phyloP scores from a whole-genome alignment of 805 yeast genomes.

The Pichia scutulata region DNA sequence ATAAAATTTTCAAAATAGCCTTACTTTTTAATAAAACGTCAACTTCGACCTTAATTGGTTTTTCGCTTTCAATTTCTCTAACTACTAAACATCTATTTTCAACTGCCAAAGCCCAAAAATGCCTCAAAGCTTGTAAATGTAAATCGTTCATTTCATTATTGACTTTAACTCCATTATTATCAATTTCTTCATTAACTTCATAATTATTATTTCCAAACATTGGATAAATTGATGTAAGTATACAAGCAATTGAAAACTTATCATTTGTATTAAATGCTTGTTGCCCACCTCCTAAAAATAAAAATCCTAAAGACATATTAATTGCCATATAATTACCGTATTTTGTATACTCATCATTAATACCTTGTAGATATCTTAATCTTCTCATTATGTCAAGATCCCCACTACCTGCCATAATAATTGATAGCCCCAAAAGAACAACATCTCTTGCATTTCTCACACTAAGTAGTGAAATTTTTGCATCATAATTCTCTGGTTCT shows the following conservation, averaged over 20 bases:
- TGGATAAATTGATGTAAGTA: slow-evolving; percentile 75
- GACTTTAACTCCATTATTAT: not conserved
- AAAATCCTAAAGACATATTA: slow-evolving; percentile 77
- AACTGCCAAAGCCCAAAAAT: slow-evolving; percentile 83
- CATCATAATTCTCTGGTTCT: slow-evolving; percentile 46
- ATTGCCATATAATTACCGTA: slow-evolving; percentile 73
- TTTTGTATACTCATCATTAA: slow-evolving; percentile 31
- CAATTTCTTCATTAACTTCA: slow-evolving; percentile 1
- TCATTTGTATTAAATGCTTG: slow-evolving; percentile 60
- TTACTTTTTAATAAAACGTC: slow-evolving; percentile 33
- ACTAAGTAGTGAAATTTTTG: slow-evolving; percentile 45
- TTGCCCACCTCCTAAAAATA: slow-evolving; percentile 90
- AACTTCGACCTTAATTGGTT: slow-evolving; percentile 43
- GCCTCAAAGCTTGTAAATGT: slow-evolving; percentile 77
- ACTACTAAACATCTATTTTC: slow-evolving; percentile 76
- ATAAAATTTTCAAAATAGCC: slow-evolving; percentile 22
- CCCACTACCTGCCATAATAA: slow-evolving; percentile 88
- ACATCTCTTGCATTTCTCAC: slow-evolving; percentile 50
- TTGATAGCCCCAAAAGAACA: slow-evolving; percentile 54
- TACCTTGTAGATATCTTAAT: slow-evolving; percentile 60
- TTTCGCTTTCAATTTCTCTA: slow-evolving; percentile 56
- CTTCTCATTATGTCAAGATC: slow-evolving; percentile 73
- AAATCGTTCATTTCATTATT: slow-evolving; percentile 33
- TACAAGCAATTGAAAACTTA: slow-evolving; percentile 56
- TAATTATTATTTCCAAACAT: slow-evolving; percentile 42